Conservation (phyloP, 176 grass and related monocot species). For the Bromus sterilis region DNA sequence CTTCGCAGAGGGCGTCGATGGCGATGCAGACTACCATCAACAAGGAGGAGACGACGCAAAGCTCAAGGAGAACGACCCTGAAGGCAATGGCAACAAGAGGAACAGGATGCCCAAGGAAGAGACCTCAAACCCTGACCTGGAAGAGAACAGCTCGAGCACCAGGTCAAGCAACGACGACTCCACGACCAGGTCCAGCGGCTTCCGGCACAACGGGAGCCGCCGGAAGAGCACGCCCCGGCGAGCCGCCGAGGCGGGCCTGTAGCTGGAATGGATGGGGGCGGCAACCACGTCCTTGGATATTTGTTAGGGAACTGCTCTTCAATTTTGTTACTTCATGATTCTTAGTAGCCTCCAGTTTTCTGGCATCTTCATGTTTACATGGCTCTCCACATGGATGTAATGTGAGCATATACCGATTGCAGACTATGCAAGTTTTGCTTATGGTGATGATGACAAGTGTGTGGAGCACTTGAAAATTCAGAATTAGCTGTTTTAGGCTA, state of each 20-base stretch:
- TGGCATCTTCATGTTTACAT: conserved; percentile 6
- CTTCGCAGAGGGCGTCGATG: conserved; percentile 17
- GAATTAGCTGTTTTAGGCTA: neutral
- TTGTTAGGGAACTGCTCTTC: conserved; percentile 28
- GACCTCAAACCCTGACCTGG: conserved; percentile 21
- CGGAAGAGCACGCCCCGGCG: conserved; percentile 63
- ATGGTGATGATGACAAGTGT: neutral
- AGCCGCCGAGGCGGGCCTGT: conserved; percentile 54
- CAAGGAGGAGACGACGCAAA: conserved; percentile 14
- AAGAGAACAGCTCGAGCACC: conserved; percentile 41
- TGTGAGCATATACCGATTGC: conserved; percentile 27
- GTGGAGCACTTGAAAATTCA: neutral
- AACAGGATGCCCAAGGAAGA: conserved; percentile 46
- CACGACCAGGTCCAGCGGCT: conserved; percentile 16
- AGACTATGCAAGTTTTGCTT: conserved; percentile 26
- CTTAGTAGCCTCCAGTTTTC: neutral
- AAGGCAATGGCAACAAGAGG: conserved; percentile 48
- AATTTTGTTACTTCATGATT: conserved; percentile 26
- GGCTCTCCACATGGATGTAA: neutral
- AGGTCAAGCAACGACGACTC: conserved; percentile 49
- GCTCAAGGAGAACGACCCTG: conserved; percentile 15
- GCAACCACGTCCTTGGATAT: neutral
- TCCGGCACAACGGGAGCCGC: conserved; percentile 52
- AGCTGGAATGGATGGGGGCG: conserved; percentile 7
- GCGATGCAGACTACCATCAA: conserved; percentile 24